A percentile compares a stretch with the other conserved stretches of the same genome.
phyloP scores from a whole-genome alignment of 140 eudicot genomes.

The Anethum foeniculum region DNA sequence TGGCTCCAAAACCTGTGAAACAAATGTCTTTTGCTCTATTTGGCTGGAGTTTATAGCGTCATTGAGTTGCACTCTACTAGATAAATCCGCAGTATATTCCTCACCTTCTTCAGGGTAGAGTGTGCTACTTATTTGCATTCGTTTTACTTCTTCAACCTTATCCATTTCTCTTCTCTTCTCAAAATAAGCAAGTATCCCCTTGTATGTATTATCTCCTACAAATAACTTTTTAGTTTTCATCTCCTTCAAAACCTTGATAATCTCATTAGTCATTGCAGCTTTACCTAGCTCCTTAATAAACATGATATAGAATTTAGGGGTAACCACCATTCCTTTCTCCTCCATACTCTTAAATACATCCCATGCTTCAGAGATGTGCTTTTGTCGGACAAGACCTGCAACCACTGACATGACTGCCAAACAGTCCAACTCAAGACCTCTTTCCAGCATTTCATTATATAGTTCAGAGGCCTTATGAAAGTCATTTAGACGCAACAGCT shows the following conservation, averaged over 20 bases:
- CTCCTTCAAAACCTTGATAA: constrained; percentile 44
- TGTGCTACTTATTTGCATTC: constrained; percentile 22
- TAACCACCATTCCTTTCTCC: constrained; percentile 49
- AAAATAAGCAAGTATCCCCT: constrained; percentile 34
- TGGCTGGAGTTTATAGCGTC: constrained; percentile 12
- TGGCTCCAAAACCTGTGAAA: constrained; percentile 3
- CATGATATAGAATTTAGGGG: constrained; percentile 39
- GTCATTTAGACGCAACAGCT: constrained; percentile 41
- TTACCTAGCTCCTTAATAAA: constrained; percentile 67
- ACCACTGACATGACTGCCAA: constrained; percentile 58
- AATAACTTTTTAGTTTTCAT: constrained; percentile 33
- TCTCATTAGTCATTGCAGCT: constrained; percentile 47
- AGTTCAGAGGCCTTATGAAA: constrained; percentile 54
- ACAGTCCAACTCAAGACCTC: constrained; percentile 47
- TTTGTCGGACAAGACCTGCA: constrained; percentile 58
- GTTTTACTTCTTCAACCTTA: constrained; percentile 28
- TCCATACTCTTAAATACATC: constrained; percentile 45
- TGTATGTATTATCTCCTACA: constrained; percentile 32
- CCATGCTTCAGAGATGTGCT: constrained; percentile 59
- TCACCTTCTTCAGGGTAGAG: constrained; percentile 11
- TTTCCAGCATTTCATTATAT: constrained; percentile 49
- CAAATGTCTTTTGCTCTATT: constrained; percentile 14
- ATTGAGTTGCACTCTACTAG: constrained; percentile 9
- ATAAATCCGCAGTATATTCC: neutral
- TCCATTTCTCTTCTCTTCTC: constrained; percentile 39